A percentile compares a stretch with the other conserved stretches of the same genome.
phyloP scores from a whole-genome alignment of 768 basidiomycete genomes.

The Heimioporus sp. region DNA sequence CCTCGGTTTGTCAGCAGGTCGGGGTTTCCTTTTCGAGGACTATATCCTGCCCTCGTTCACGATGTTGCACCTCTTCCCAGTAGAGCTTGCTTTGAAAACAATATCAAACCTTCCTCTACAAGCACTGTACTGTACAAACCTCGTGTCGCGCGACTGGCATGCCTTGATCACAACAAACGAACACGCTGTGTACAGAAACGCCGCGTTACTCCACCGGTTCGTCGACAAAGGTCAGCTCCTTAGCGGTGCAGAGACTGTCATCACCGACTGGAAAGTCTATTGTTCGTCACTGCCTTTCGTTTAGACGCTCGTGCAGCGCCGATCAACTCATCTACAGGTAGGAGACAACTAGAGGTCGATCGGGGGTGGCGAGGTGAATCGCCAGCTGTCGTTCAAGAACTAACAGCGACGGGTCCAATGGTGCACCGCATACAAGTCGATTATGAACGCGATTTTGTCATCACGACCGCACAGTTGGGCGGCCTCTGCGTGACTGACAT shows the following conservation, averaged over 20 bases:
- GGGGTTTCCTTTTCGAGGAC: too few species aligned
- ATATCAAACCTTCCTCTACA: constrained; percentile 50
- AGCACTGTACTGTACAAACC: constrained; percentile 35
- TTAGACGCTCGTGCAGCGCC: constrained; percentile 5
- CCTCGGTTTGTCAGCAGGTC: too few species aligned
- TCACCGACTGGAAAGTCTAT: constrained; percentile 53
- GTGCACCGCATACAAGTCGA: constrained; percentile 81
- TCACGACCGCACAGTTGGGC: constrained; percentile 53
- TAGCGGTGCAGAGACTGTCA: constrained; percentile 25
- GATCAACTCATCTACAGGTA: constrained; percentile 35
- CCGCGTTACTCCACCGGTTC: constrained; percentile 52
- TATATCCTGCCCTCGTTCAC: neutral
- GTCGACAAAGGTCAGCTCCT: constrained; percentile 33
- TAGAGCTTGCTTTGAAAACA: constrained; percentile 52
- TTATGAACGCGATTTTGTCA: constrained; percentile 53
- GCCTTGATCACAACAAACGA: constrained; percentile 47
- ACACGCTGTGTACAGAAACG: constrained; percentile 51
- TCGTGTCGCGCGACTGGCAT: constrained; percentile 46
- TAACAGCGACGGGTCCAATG: constrained; percentile 31
- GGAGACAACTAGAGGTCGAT: constrained; percentile 42
- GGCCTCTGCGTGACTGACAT: constrained; percentile 61
- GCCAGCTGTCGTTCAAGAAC: constrained; percentile 36
- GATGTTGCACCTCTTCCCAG: constrained; percentile 47
- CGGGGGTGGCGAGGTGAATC: constrained; percentile 56
- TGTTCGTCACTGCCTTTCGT: constrained; percentile 38